phyloP scores from a whole-genome alignment of 1,284 basidiomycete genomes.

The Schizopora paradoxa region DNA sequence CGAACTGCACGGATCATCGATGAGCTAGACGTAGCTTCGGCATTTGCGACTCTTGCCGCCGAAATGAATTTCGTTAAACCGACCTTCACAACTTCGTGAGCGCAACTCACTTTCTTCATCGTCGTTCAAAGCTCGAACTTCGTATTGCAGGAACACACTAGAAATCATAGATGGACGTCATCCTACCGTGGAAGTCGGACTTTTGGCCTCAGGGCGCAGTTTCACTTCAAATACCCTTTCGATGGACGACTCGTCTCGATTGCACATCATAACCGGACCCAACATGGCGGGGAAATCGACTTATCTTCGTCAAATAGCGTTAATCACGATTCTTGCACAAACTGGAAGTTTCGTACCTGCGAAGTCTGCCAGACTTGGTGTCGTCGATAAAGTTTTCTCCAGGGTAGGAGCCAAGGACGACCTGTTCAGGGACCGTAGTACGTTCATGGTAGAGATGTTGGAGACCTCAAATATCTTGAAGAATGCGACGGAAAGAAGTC shows the following conservation, averaged over 20 bases:
- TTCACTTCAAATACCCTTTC: constrained; percentile 82
- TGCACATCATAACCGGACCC: constrained; percentile 89
- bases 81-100: constrained; percentile 64
- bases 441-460: constrained; percentile 93
- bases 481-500: constrained; percentile 74
- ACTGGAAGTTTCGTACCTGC: constrained; percentile 93
- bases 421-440: constrained; percentile 86
- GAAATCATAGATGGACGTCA: constrained; percentile 80
- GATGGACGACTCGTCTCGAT: constrained; percentile 52
- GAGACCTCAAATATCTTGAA: constrained; percentile 80
- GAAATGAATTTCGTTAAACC: constrained; percentile 81
- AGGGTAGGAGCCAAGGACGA: constrained; percentile 97
- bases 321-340: constrained; percentile 90
- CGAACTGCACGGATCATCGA: constrained; percentile 79
- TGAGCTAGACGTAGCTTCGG: constrained; percentile 82
- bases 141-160: constrained; percentile 36
- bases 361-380: constrained; percentile 68
- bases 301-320: constrained; percentile 84
- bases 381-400: constrained; percentile 90
- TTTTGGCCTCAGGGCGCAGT: constrained; percentile 66
- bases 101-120: no score
- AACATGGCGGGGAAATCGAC: constrained; percentile 98
- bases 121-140: constrained; percentile 3
- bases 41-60: constrained; percentile 78
- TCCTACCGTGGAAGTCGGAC: constrained; percentile 87